Evolutionary conservation across 1,139 yeast genomes (phyloP).

Genomic region (Zygotorulaspora mrakii): DNA sequence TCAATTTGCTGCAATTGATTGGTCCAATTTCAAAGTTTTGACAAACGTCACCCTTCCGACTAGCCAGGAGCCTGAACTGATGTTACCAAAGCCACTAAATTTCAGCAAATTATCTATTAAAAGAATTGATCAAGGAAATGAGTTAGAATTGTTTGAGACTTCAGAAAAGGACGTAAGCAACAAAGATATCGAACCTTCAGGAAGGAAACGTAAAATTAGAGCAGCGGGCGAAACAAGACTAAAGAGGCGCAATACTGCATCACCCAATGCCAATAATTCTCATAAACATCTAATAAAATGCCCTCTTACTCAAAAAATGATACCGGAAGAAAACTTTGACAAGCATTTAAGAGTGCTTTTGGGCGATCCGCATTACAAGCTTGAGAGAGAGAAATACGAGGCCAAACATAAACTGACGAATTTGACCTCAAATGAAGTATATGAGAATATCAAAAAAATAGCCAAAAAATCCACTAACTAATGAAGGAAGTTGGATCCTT

Average conservation of each 20-base stretch:
- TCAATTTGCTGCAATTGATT: slow-evolving; percentile 74
- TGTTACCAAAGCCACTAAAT: slow-evolving; percentile 54
- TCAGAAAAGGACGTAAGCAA: slow-evolving; percentile 13
- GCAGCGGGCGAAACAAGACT: slow-evolving; percentile 68
- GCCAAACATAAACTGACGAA: slow-evolving; percentile 63
- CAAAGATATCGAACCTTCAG: slow-evolving; percentile 12
- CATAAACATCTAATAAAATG: slow-evolving; percentile 50
- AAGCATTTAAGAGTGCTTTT: slow-evolving; percentile 68
- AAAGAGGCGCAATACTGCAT: slow-evolving; percentile 32
- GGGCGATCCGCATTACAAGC: slow-evolving; percentile 74
- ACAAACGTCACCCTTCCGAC: slow-evolving; percentile 66
- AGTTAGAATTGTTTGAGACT: slow-evolving; percentile 7
- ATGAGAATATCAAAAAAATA: slow-evolving; percentile 66
- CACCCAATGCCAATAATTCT: slow-evolving; percentile 11
- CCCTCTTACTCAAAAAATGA: slow-evolving; percentile 66
- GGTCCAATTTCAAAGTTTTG: slow-evolving; percentile 78
- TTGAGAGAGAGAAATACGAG: slow-evolving; percentile 63
- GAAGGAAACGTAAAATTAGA: slow-evolving; percentile 54
- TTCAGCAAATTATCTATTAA: slow-evolving; percentile 48
- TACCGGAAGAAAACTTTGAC: slow-evolving; percentile 71
- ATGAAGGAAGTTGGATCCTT: too few relatives aligned
- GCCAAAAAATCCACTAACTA: too few relatives aligned
- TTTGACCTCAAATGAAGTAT: slow-evolving; percentile 65
- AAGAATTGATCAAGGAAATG: slow-evolving; percentile 3
- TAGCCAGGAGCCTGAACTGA: slow-evolving; percentile 54